Percentiles rank a stretch among this genome's conserved stretches.
Conservation (phyloP, 805 yeast species). For the Teunomyces stri region DNA sequence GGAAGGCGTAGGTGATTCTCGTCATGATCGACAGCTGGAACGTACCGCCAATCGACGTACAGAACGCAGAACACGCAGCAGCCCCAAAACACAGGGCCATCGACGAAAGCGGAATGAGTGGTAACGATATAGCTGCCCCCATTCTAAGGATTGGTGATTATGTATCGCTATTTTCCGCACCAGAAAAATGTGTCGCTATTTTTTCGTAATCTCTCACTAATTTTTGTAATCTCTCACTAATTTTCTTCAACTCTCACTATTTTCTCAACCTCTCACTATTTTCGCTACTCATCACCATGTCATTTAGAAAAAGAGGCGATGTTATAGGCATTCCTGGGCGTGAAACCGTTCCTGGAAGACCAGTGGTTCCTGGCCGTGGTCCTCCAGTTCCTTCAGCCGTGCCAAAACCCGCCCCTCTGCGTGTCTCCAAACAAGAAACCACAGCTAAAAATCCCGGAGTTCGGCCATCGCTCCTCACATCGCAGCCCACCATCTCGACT, state of each 20-base stretch:
- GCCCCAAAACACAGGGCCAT: conserved; percentile 79
- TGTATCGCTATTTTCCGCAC: too few relatives aligned
- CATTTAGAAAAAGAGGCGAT: conserved; percentile 44
- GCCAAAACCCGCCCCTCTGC: background rate
- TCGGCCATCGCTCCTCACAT: conserved; percentile 72
- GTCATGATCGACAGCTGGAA: conserved; percentile 79
- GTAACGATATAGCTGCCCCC: conserved; percentile 74
- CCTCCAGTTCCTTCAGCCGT: background rate
- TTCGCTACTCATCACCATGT: conserved; percentile 21
- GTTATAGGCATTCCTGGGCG: conserved; percentile 21
- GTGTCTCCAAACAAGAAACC: background rate
- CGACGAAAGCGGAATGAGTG: conserved; percentile 50
- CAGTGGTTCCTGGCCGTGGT: conserved; percentile 1
- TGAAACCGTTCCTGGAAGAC: conserved; percentile 3
- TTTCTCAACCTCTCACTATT: background rate
- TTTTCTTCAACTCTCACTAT: background rate
- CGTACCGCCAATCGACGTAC: conserved; percentile 51
- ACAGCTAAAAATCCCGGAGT: conserved; percentile 38
- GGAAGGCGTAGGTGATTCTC: conserved; percentile 78
- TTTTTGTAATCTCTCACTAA: background rate
- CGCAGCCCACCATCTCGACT: conserved; percentile 75
- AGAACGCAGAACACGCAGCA: conserved; percentile 61
- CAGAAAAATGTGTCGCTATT: background rate
- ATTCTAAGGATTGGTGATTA: conserved; percentile 23
- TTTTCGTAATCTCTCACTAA: background rate